Evolutionary conservation across 2,329 filamentous ascomycete genomes (phyloP).

Genomic region (Neopestalotiopsis rosae): DNA sequence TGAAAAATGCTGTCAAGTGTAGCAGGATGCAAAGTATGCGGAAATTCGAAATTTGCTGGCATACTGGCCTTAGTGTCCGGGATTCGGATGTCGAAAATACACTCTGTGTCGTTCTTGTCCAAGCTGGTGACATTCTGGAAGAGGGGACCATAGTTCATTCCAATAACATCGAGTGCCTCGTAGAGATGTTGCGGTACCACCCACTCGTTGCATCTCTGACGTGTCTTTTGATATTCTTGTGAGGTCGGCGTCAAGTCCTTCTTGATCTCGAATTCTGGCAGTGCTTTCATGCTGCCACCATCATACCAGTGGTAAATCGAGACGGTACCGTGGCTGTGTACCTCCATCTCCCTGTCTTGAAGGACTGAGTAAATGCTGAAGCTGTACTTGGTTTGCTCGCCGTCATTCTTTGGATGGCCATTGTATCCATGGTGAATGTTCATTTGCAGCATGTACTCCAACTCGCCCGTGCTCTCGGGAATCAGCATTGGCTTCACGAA

Average conservation of each 20-base stretch:
- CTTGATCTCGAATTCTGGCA: slow-evolving; percentile 22
- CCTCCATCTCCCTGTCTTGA: slow-evolving; percentile 45
- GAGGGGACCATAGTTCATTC: slow-evolving; percentile 55
- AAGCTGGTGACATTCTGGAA: slow-evolving; percentile 53
- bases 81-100: slow-evolving; percentile 45
- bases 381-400: slow-evolving; percentile 29
- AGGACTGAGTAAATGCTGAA: slow-evolving; percentile 55
- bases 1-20: slow-evolving; percentile 64
- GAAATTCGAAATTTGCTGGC: slow-evolving; percentile 58
- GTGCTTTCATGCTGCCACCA: background rate
- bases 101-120: slow-evolving; percentile 38
- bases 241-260: slow-evolving; percentile 30
- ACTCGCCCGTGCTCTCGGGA: slow-evolving; percentile 48
- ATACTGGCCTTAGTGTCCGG: slow-evolving; percentile 58
- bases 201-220: slow-evolving; percentile 35
- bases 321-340: slow-evolving; percentile 44
- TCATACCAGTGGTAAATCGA: slow-evolving; percentile 30
- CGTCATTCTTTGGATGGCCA: background rate
- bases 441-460: slow-evolving; percentile 56
- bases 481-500: slow-evolving; percentile 59
- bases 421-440: slow-evolving; percentile 25
- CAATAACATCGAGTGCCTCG: slow-evolving; percentile 53
- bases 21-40: slow-evolving; percentile 61
- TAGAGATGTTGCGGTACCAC: slow-evolving; percentile 53
- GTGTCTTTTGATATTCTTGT: slow-evolving; percentile 19